These are phyloP conservation scores for Epichloe sylvatica DNA, from an alignment of 2,329 filamentous ascomycete species.

Conservation along the genomic window DNA sequence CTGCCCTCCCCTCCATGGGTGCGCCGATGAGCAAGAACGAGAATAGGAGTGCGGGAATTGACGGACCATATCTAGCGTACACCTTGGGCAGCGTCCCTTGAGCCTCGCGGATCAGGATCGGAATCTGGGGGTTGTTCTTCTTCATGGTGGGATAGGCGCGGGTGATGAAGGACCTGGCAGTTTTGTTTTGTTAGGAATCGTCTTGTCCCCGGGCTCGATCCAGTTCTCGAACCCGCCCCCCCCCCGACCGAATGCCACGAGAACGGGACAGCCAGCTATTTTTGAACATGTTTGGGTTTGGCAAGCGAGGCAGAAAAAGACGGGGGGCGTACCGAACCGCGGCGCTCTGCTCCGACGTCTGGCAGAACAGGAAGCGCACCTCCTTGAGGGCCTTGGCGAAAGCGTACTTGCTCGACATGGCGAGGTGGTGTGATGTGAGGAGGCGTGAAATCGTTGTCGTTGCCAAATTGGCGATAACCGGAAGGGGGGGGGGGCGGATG, in stretches of 20 bases:
- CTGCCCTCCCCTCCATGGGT: neutral
- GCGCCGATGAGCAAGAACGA: neutral
- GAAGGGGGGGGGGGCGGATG: too few relatives aligned
- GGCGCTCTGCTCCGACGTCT: conserved; percentile 81
- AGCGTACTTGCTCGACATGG: conserved; percentile 84
- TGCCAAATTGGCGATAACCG: neutral
- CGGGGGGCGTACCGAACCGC: conserved; percentile 56
- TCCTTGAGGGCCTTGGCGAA: conserved; percentile 85
- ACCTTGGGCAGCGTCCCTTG: conserved; percentile 70
- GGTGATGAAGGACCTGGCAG: conserved; percentile 66
- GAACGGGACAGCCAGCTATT: neutral
- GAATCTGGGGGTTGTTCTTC: conserved; percentile 89
- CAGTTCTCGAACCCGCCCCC: too few relatives aligned
- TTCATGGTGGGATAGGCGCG: conserved; percentile 97
- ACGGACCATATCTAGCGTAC: conserved; percentile 78
- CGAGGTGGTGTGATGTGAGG: conserved; percentile 13
- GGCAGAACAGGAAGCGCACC: conserved; percentile 94
- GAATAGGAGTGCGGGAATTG: neutral
- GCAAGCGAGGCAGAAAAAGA: neutral
- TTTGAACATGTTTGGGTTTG: neutral
- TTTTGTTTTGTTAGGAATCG: neutral
- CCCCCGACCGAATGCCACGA: too few relatives aligned
- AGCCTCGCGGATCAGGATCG: conserved; percentile 91
- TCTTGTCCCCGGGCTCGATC: too few relatives aligned
- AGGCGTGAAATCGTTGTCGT: neutral